Base-by-base conservation (phyloP, 2,329 filamentous ascomycete species). In the Bipolaris victoriae region DNA sequence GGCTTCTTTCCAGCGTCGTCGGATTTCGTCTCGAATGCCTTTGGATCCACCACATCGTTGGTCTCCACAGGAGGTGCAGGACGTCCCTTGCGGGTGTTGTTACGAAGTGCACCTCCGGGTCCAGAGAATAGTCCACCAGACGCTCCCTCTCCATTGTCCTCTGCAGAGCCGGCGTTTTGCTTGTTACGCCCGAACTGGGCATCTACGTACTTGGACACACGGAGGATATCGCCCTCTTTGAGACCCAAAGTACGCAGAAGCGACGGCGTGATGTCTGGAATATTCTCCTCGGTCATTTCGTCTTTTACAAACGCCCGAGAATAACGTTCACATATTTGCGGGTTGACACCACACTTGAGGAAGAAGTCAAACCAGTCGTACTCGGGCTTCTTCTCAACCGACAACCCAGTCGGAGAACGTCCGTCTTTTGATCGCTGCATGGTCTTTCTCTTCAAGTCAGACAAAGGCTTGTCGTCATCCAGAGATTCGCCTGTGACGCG, bases 351-450 rank as follows among this genome's bases (percentile, higher is more conserved):
- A 74, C 92, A 96, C 62, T 88, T 88, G 39, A 99, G 81, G 82
- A 99, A 99, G 80, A 99, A 98, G 73, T 97, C 92, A 71, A 99
- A 99, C 95, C 95, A 99, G 75, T 99, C 95, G 74, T 98, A 96
- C 46, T 95, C 89, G 1, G 90, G 83, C 76, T 88, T 89, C 70
- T 83, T 81, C 63, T 89, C 83, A 31, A 92, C 80, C 1, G 84
- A 84, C n/a, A 85, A 88, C 11, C 89, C 89, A 7, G 84, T 81
- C 33, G 71, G 53, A 45, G 71, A 68, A 60, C 77, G 67, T 5
- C 83, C 57, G 1, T 83, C 85, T 74, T 88, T 90, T 48, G 71
- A 70, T 36, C 77, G 73, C 13, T 72, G 62, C 3, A 77, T 81
- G 55, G 73, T 82, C 64, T 79, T 80, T 51, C 83, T 80, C 70